A percentile compares a stretch with the other conserved stretches of the same genome.
These are phyloP conservation scores for Diaporthe capsici DNA, from an alignment of 2,329 filamentous ascomycete genomes.

Conservation along the genomic window DNA sequence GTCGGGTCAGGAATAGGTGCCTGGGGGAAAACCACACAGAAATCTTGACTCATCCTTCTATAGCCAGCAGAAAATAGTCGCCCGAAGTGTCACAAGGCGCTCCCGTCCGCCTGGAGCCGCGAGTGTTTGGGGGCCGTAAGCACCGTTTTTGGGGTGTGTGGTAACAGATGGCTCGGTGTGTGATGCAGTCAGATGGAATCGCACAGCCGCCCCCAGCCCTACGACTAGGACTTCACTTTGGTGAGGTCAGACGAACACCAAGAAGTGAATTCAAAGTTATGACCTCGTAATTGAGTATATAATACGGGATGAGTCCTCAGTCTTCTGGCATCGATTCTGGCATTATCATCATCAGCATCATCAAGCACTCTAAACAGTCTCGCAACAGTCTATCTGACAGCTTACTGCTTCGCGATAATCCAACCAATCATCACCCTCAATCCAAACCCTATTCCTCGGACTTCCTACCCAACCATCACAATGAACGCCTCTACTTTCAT, in stretches of 20 bases:
- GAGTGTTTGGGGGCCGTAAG: conserved; percentile 27
- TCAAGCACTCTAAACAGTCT: conserved; percentile 13
- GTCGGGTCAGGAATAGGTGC: conserved; percentile 19
- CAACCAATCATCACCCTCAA: neutral
- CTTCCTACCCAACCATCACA: conserved; percentile 2
- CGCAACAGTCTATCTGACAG: neutral
- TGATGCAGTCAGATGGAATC: conserved; percentile 16
- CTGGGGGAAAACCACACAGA: conserved; percentile 5
- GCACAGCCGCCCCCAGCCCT: conserved; percentile 32
- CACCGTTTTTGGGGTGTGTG: conserved; percentile 4
- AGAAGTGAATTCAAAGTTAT: neutral
- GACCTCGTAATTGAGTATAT: conserved; percentile 6
- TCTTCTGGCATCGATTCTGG: neutral
- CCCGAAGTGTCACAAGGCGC: conserved; percentile 18
- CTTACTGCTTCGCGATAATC: neutral
- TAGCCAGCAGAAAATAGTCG: conserved; percentile 5
- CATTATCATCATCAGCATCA: conserved; percentile 27
- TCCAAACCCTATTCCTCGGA: neutral
- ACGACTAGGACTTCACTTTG: neutral
- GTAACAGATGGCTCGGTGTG: conserved; percentile 10
- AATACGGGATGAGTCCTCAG: neutral
- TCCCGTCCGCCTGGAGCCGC: conserved; percentile 6
- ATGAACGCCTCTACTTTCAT: conserved; percentile 35
- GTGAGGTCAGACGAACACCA: neutral
- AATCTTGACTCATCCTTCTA: conserved; percentile 28